Evolutionary conservation across 2,329 filamentous ascomycete genomes (phyloP), one percentile per base, ranked within the genome.

Genomic region (Colletotrichum liriopes): DNA sequence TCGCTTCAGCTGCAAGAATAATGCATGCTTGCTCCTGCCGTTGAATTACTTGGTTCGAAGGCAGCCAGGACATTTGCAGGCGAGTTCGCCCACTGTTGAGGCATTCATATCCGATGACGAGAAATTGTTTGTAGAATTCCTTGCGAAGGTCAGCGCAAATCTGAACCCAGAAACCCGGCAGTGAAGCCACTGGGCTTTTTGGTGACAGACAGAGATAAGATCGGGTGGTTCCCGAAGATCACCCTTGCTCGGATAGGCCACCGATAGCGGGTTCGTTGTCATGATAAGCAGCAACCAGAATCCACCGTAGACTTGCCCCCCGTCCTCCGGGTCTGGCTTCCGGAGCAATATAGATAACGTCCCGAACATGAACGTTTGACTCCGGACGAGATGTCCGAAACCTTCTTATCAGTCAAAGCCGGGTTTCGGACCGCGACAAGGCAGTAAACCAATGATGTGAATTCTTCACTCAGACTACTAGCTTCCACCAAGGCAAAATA

Each of bases 51-150:
- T 32, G 29, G 29, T 32, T 32, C 29, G 74, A 88, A 81, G 58
- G 86, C 87, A 29, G 79, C 78, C 7, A 83, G 75, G 14, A 84
- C 83, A 0, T 84, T 85, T 0, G 86, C 87, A 0, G 88, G 87
- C 0, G 87, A 89, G 49, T 77, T 81, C 73, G 80, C 78, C 5
- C 23, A 1, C 23, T 26, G 23, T 26, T 26, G 23, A 26, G 35
- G 35, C 35, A 3, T 37, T 37, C 2, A 37, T 37, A 1, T 37
- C 11, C 35, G 35, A 37, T 2, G 35, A 8, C 11, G 7, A 9
- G 11, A 11, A 0, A 37, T 7, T 11, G 2, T 37, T 8, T 18
- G 14, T 18, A 18, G 41, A 9, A 43, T 18, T 18, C 18, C 5
- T 5, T 43, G 41, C 14, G 41, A 5, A 37, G 8, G 11, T 43